Conservation (phyloP, 768 basidiomycete genomes). For the Tulasnella sp. region DNA sequence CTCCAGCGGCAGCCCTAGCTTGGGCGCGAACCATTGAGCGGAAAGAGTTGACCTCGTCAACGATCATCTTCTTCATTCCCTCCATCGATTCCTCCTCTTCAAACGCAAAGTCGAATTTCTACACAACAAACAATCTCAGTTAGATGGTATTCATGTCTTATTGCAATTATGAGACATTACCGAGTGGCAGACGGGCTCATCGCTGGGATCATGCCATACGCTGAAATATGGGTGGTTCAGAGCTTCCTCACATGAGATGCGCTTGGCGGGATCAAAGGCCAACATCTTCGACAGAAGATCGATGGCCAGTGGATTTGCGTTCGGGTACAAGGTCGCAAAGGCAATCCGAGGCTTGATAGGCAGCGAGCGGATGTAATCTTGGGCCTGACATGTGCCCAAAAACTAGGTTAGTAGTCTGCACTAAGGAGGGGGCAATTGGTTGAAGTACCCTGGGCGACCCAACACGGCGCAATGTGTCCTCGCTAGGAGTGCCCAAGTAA, state of each 20-base stretch:
- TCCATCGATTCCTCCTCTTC: slow-evolving; percentile 95
- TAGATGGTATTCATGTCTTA: no score
- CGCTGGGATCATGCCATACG: slow-evolving; percentile 96
- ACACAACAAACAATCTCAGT: not conserved
- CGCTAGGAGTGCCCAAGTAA: slow-evolving; percentile 94
- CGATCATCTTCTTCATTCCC: slow-evolving; percentile 92
- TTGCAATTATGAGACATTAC: slow-evolving; percentile 33
- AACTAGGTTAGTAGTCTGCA: not conserved
- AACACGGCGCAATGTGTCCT: slow-evolving; percentile 90
- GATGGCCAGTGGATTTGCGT: slow-evolving; percentile 86
- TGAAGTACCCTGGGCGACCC: slow-evolving; percentile 77
- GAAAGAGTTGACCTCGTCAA: slow-evolving; percentile 85
- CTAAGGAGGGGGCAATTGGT: not conserved
- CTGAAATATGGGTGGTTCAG: slow-evolving; percentile 88
- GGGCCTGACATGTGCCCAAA: slow-evolving; percentile 44
- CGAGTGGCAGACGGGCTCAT: slow-evolving; percentile 76
- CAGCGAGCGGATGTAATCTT: slow-evolving; percentile 95
- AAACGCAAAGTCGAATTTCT: slow-evolving; percentile 89
- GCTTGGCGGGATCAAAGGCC: slow-evolving; percentile 91
- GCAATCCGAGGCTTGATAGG: slow-evolving; percentile 94
- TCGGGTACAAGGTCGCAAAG: slow-evolving; percentile 84
- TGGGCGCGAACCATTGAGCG: slow-evolving; percentile 83
- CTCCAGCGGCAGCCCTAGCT: slow-evolving; percentile 56
- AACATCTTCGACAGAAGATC: slow-evolving; percentile 87
- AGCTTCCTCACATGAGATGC: slow-evolving; percentile 93